A percentile compares a stretch with the other conserved stretches of the same genome.
phyloP scores from a whole-genome alignment of 805 yeast genomes.

The Candida silvicultrix region DNA sequence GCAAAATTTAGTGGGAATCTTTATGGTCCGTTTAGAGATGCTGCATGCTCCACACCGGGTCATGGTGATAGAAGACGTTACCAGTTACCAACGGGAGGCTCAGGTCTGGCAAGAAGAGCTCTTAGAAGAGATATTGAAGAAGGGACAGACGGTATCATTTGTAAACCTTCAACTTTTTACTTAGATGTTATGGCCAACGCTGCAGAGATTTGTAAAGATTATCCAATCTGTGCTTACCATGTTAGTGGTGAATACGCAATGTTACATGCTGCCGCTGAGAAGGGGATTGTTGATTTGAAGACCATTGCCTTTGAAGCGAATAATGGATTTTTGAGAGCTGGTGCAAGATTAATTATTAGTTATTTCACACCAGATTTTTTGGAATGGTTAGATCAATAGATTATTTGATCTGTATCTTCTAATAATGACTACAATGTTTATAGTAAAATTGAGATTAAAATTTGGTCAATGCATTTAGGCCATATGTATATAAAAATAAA shows the following conservation, averaged over 20 bases:
- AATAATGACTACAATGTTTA: not conserved
- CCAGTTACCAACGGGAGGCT: constrained; percentile 89
- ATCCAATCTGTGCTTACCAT: constrained; percentile 92
- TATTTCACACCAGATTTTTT: constrained; percentile 94
- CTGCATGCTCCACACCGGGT: constrained; percentile 88
- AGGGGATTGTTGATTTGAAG: constrained; percentile 84
- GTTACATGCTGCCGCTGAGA: constrained; percentile 97
- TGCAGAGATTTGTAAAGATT: constrained; percentile 67
- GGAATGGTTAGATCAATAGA: constrained; percentile 72
- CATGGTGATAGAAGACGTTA: constrained; percentile 89
- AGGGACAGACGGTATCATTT: constrained; percentile 94
- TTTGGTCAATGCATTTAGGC: too few species aligned
- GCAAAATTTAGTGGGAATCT: constrained; percentile 90
- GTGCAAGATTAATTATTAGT: constrained; percentile 85
- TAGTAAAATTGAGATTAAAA: too few species aligned
- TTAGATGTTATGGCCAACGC: constrained; percentile 90
- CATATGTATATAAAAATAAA: not conserved
- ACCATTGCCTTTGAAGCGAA: constrained; percentile 78
- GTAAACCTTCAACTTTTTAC: constrained; percentile 94
- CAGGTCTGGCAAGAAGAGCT: constrained; percentile 93
- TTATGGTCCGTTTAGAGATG: constrained; percentile 97
- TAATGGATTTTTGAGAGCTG: constrained; percentile 89
- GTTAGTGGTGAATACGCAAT: constrained; percentile 97
- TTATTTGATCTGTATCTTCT: too few species aligned
- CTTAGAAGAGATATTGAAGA: constrained; percentile 77